A percentile compares a stretch with the other conserved stretches of the same genome.
Evolutionary conservation across 2,329 filamentous ascomycete species (phyloP).

Genomic region (Penicillium janthinellum): DNA sequence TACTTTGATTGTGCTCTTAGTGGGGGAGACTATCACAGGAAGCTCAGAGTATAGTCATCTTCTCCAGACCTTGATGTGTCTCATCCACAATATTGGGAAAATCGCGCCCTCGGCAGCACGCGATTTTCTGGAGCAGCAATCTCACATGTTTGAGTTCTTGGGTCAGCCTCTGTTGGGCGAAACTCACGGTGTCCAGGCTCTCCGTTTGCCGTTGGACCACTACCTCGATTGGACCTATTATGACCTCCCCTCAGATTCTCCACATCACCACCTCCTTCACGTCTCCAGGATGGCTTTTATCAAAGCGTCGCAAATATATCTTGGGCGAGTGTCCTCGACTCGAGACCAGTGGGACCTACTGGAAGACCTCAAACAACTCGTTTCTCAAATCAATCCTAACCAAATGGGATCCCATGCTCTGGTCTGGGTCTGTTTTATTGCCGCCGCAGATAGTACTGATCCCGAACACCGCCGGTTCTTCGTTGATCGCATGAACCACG

Average conservation of each 20-base stretch:
- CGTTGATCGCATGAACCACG: slow-evolving; percentile 27
- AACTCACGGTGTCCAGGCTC: slow-evolving; percentile 12
- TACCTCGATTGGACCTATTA: slow-evolving; percentile 22
- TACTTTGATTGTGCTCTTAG: slow-evolving; percentile 26
- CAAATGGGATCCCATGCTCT: slow-evolving; percentile 42
- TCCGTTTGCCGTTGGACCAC: slow-evolving; percentile 7
- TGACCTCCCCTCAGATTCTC: slow-evolving; percentile 15
- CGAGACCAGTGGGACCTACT: slow-evolving; percentile 24
- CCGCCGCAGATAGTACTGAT: slow-evolving; percentile 42
- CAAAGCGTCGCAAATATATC: slow-evolving; percentile 28
- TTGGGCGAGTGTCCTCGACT: slow-evolving; percentile 19
- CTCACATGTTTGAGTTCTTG: slow-evolving; percentile 23
- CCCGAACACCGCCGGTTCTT: slow-evolving; percentile 43
- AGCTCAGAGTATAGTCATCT: slow-evolving; percentile 22
- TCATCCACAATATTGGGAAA: slow-evolving; percentile 14
- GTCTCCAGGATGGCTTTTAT: slow-evolving; percentile 19
- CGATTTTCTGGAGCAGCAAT: slow-evolving; percentile 21
- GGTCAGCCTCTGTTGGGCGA: slow-evolving; percentile 25
- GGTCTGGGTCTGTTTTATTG: slow-evolving; percentile 48
- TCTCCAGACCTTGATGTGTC: slow-evolving; percentile 19
- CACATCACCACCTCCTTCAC: slow-evolving; percentile 11
- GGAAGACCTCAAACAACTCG: slow-evolving; percentile 36
- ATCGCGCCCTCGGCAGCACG: neutral
- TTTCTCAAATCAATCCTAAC: slow-evolving; percentile 29
- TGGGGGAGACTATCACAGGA: slow-evolving; percentile 30